Base-by-base conservation (phyloP, 2,329 filamentous ascomycete species). In the Colletotrichum karsti region DNA sequence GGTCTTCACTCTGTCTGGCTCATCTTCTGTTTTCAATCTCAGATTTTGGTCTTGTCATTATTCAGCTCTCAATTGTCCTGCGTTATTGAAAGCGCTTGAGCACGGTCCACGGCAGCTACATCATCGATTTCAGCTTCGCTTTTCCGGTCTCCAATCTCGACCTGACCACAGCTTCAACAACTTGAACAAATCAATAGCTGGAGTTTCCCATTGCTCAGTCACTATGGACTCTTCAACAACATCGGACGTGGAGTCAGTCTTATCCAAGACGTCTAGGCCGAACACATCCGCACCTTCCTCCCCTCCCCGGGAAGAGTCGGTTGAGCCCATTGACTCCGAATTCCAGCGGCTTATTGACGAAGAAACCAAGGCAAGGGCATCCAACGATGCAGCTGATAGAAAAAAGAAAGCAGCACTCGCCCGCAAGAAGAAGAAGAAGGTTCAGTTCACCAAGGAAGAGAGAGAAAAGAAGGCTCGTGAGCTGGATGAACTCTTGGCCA, bases 401-500 rank as follows among this genome's bases (percentile, higher is more conserved):
- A 83, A 83, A 46, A 63, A 74, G 0, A 74, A 72, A 4, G 70
- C 68, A 1, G 69, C 70, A 1, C 77, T 77, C 1, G 83, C 86
- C 69, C 28, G 65, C 2, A 79, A 82, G 39, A 86, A 83, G 73
- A 84, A 83, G 73, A 87, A 84, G 72, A 82, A 83, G 1, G 72
- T 76, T 1, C 78, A 88, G 51, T 46, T 64, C 44, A 85, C 83
- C 2, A 85, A 86, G 62, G 77, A 81, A 1, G 88, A 91, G 69
- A 80, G 87, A 1, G 87, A 89, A 50, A 81, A 80, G 1, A 90
- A 91, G 72, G 88, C 88, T 0, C 83, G 82, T 46, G 86, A 91
- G 63, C 78, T 91, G 0, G 87, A 91, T 26, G 84, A 88, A 54
- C 78, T 91, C 2, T 79, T 91, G 0, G 81, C 81, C 44, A 88